Percentiles rank a stretch among this genome's conserved stretches.
phyloP scores from a whole-genome alignment of 2,329 filamentous ascomycete genomes.

The Talaromyces atroroseus region DNA sequence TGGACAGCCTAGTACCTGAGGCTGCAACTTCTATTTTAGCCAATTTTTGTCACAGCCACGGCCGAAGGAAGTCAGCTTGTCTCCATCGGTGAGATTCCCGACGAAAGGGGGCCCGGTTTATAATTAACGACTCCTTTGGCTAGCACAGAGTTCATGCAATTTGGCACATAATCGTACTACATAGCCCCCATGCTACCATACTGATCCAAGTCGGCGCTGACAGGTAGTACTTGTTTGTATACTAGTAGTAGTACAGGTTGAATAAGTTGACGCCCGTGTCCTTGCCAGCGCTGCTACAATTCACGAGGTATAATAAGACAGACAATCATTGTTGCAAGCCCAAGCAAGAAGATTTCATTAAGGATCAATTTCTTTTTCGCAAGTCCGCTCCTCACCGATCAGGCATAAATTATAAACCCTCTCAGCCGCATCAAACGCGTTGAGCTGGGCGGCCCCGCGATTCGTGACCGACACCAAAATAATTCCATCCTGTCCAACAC shows the following conservation, averaged over 20 bases:
- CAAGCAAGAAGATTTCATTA: no score
- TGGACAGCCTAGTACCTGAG: neutral
- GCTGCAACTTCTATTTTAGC: neutral
- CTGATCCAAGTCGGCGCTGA: no score
- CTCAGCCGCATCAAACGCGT: neutral
- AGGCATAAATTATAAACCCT: neutral
- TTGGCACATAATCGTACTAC: neutral
- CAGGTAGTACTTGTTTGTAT: neutral
- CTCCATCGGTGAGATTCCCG: no score
- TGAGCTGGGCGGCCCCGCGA: neutral
- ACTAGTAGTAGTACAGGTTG: neutral
- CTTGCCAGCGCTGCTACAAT: no score
- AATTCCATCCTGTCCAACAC: neutral
- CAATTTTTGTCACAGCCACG: neutral
- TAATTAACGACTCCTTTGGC: neutral
- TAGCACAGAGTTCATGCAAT: neutral
- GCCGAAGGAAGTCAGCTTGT: neutral
- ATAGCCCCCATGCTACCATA: neutral
- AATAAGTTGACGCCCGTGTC: neutral
- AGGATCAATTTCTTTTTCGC: no score
- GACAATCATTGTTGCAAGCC: no score
- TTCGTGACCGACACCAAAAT: neutral
- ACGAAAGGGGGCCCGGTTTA: neutral
- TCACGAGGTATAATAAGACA: no score
- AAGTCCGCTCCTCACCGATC: no score